phyloP scores from a whole-genome alignment of 495 filamentous ascomycete genomes.

The Penicillium riverlandense region DNA sequence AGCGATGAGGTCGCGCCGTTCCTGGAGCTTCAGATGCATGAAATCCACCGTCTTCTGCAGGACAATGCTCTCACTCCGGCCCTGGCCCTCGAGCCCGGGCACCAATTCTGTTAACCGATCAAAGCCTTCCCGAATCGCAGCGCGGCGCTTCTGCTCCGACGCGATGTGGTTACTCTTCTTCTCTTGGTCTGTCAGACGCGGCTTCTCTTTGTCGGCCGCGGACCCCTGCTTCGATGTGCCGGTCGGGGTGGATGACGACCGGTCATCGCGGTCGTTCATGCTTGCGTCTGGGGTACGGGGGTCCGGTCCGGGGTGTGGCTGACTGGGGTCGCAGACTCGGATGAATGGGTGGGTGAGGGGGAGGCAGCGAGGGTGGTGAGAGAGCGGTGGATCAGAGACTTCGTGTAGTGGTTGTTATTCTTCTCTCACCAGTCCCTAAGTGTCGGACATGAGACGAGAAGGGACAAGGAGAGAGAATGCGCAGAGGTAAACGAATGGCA shows the following conservation, averaged over 20 bases:
- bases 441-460: constrained; percentile 8
- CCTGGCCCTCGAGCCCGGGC: constrained; percentile 75
- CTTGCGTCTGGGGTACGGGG: constrained; percentile 19
- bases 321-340: not conserved
- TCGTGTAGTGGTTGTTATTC: too few species aligned
- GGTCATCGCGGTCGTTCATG: constrained; percentile 27
- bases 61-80: constrained; percentile 77
- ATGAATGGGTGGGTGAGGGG: too few species aligned
- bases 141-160: constrained; percentile 83
- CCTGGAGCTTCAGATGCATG: constrained; percentile 56
- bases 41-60: constrained; percentile 68
- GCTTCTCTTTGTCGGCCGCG: constrained; percentile 53
- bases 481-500: constrained; percentile 13
- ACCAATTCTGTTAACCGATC: constrained; percentile 77
- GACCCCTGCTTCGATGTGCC: constrained; percentile 46
- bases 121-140: constrained; percentile 80
- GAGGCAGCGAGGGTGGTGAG: too few species aligned
- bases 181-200: constrained; percentile 75
- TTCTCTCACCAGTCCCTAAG: too few species aligned
- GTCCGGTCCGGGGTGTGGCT: constrained; percentile 9
- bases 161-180: constrained; percentile 90
- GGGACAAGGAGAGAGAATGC: constrained; percentile 10
- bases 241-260: constrained; percentile 46
- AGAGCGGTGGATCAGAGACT: too few species aligned
- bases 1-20: constrained; percentile 54